Evolutionary conservation across 2,329 filamentous ascomycete species (phyloP), one percentile per base, ranked within the genome.

Genomic region (Ophiostoma sp.): DNA sequence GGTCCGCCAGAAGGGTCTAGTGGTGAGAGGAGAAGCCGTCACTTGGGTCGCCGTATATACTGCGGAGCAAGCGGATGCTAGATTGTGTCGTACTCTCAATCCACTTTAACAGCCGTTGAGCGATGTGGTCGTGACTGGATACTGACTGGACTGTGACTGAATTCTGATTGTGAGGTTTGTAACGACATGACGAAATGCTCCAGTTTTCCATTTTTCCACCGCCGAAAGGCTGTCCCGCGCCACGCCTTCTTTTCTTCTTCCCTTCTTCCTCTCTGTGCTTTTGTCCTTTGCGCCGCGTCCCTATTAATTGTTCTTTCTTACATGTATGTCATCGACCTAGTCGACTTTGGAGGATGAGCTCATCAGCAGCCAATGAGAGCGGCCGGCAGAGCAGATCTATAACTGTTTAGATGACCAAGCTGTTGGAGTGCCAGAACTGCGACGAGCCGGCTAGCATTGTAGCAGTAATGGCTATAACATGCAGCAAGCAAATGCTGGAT

Each of bases 311-410:
- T 13, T 57, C 20, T 62, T 27, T 3, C 27, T 17, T 33, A 13
- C 57, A 35, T 62, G n/a, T 54, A 57, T 48, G 52, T 4, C n/a
- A 27, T 57, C 52, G 10, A 27, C 48, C 48, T 72, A 67, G 67
- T 62, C 57, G 36, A 5, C 52, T 31, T 62, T 67, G 13, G 64
- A 41, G 67, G 68, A 73, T 73, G 70, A 67, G 33, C 69, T 72
- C 72, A 73, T 70, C 67, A 48, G 39, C 27, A 48, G 67, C 72
- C 72, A 72, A 73, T 73, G 39, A 41, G 17, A 65, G 17, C 17
- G 15, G 11, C 41, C 39, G 27, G 33, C 10, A 27, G 31, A 20
- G 8, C 36, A 33, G 60, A 57, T 57, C 52, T 31, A 57, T 31
- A 57, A 57, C 52, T 62, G 11, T 33, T 62, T 33, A 62, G 57